Percentiles rank a stretch among this genome's conserved stretches.
phyloP scores from a whole-genome alignment of 495 filamentous ascomycete genomes.

The Xanthoparmelia taractica region DNA sequence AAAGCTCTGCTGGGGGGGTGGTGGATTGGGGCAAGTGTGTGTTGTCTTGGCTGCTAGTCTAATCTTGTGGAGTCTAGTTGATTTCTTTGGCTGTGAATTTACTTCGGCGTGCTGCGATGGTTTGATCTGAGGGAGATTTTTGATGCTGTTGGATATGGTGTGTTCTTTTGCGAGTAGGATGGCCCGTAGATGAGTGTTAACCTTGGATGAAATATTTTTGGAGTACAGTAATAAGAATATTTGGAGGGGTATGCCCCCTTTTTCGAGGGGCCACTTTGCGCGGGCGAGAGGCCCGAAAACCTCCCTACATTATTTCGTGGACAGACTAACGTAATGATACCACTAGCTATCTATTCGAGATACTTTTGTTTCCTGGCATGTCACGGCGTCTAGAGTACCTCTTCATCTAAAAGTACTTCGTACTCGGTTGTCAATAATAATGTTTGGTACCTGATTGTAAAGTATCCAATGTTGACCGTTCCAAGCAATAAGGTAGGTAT shows the following conservation, averaged over 20 bases:
- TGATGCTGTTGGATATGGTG: background rate
- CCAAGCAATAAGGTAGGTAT: background rate
- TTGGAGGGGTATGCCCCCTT: conserved; percentile 19
- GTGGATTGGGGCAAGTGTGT: conserved; percentile 10
- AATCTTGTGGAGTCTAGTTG: conserved; percentile 17
- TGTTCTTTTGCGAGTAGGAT: conserved; percentile 3
- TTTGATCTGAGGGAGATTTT: background rate
- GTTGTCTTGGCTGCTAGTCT: conserved; percentile 20
- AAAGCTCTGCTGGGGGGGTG: conserved; percentile 5
- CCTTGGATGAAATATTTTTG: background rate
- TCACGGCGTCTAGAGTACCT: no score
- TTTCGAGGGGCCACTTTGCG: conserved; percentile 19
- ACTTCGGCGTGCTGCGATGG: conserved; percentile 1
- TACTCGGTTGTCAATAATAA: no score
- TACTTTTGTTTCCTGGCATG: no score
- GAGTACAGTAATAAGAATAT: conserved; percentile 8
- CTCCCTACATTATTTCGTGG: background rate
- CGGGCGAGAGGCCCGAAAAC: conserved; percentile 7
- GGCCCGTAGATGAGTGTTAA: background rate
- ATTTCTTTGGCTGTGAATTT: background rate
- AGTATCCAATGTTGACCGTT: background rate
- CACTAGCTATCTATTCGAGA: background rate
- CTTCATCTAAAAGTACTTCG: no score
- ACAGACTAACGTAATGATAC: conserved; percentile 11
- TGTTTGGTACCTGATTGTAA: no score